Evolutionary conservation across 352 stramenopile species (phyloP).

Genomic region (Globisporangium emineosum): DNA sequence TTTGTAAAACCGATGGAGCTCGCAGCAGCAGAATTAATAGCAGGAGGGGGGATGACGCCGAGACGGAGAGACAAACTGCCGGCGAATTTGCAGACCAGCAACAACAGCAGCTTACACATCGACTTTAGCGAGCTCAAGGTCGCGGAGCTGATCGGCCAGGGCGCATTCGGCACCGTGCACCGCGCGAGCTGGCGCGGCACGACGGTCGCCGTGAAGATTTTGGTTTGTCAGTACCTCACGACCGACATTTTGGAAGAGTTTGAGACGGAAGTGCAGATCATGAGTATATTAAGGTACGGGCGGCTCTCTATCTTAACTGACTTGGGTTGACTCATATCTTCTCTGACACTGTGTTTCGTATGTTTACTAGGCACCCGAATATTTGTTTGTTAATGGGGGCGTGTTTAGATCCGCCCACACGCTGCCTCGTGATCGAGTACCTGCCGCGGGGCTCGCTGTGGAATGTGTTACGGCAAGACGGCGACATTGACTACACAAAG

Average conservation of each 20-base stretch:
- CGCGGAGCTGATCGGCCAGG: constrained; percentile 81
- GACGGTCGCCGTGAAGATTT: constrained; percentile 80
- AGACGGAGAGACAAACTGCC: constrained; percentile 46
- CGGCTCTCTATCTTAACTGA: background rate
- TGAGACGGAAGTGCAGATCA: constrained; percentile 87
- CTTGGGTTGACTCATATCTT: background rate
- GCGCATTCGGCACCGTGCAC: constrained; percentile 83
- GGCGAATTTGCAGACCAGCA: constrained; percentile 43
- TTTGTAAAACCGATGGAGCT: constrained; percentile 7
- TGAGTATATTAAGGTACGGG: constrained; percentile 81
- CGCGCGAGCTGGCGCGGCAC: constrained; percentile 68
- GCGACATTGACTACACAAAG: constrained; percentile 64
- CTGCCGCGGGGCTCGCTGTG: constrained; percentile 77
- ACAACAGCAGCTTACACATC: constrained; percentile 81
- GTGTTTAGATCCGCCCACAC: constrained; percentile 72
- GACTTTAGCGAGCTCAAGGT: constrained; percentile 79
- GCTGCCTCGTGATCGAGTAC: constrained; percentile 87
- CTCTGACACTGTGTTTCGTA: background rate
- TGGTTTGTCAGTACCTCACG: constrained; percentile 81
- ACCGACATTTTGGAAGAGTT: constrained; percentile 86
- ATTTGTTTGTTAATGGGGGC: constrained; percentile 85
- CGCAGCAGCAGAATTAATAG: constrained; percentile 8
- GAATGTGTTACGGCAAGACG: constrained; percentile 83
- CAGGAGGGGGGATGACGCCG: constrained; percentile 25
- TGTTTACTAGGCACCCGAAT: constrained; percentile 66